Evolutionary conservation across 108 stramenopile species (phyloP).

Genomic region (Cylindrotheca fusiformis): DNA sequence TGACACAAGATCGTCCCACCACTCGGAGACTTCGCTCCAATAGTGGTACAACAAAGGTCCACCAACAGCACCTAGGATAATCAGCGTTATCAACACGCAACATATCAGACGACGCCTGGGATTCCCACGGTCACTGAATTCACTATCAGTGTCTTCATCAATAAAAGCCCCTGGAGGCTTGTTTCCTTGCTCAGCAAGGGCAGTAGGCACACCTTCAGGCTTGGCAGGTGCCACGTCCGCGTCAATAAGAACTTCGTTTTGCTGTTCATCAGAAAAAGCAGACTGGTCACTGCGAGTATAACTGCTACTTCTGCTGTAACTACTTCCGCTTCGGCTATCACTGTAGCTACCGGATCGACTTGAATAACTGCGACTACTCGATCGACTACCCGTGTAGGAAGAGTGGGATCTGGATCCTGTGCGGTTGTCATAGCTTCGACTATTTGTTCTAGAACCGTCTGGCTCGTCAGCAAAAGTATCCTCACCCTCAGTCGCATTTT

Average conservation of each 20-base stretch:
- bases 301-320: constrained; percentile 3
- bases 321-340: not conserved
- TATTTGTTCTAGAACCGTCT: not conserved
- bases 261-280: not conserved
- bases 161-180: not conserved
- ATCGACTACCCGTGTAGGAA: not conserved
- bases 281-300: constrained; percentile 1
- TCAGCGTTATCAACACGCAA: not conserved
- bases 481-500: not conserved
- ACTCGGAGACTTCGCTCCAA: not conserved
- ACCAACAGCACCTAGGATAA: not conserved
- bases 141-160: not conserved
- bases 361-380: not conserved
- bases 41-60: not conserved
- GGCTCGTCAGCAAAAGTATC: not conserved
- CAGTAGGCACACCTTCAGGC: not conserved
- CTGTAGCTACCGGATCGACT: not conserved
- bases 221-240: not conserved
- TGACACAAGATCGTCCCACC: not conserved
- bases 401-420: not conserved
- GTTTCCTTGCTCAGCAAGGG: no score
- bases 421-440: not conserved
- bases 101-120: not conserved
- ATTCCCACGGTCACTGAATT: not conserved
- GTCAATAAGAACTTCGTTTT: not conserved